Conservation (phyloP, 257 asterid species). For the Solanum clarkiae region DNA sequence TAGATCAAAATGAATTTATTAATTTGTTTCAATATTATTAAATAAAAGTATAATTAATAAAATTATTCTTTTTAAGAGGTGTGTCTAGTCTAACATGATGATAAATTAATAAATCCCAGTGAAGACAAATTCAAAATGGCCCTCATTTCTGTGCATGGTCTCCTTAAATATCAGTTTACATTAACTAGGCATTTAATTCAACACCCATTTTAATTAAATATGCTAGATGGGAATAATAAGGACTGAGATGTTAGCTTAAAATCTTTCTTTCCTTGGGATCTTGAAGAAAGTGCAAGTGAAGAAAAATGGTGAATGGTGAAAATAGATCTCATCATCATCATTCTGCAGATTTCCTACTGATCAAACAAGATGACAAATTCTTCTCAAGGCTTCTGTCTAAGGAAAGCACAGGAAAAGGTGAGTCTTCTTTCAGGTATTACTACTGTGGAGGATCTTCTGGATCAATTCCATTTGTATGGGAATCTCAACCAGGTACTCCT, state of each 20-base stretch:
- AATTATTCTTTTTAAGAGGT: too few species aligned
- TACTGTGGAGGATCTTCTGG: conserved; percentile 61
- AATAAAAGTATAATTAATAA: too few species aligned
- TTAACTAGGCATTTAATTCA: background rate
- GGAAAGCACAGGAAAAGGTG: conserved; percentile 20
- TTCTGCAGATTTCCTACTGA: conserved; percentile 13
- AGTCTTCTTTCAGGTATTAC: conserved; percentile 39
- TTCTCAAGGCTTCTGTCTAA: conserved; percentile 35
- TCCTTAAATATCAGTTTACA: background rate
- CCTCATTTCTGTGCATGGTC: background rate
- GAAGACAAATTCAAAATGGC: background rate
- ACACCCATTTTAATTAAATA: background rate
- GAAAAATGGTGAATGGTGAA: conserved; percentile 13
- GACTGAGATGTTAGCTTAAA: background rate
- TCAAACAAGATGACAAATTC: conserved; percentile 25
- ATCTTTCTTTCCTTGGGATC: conserved; percentile 10
- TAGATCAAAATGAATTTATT: too few species aligned
- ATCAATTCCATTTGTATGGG: conserved; percentile 68
- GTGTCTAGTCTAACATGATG: background rate
- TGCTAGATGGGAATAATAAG: background rate
- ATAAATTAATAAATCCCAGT: background rate
- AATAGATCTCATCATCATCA: background rate
- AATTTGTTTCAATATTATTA: too few species aligned
- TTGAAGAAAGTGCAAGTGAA: background rate
- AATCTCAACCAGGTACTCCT: conserved; percentile 79